These are phyloP conservation scores for Ulota crispa DNA, from an alignment of 225 moss, liverwort and hornwort species.

Conservation along the genomic window DNA sequence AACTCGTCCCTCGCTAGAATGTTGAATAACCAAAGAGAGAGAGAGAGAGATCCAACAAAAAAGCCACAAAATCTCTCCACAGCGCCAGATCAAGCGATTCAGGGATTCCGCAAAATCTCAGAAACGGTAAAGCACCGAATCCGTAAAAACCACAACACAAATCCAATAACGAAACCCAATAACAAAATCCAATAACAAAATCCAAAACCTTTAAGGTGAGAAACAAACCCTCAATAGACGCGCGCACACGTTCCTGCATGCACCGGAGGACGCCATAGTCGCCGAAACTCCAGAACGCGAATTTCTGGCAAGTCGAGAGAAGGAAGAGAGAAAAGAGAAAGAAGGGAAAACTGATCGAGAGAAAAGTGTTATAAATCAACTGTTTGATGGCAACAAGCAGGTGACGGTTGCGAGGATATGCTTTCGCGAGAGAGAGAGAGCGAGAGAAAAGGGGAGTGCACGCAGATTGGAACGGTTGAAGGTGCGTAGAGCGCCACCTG, in stretches of 20 bases:
- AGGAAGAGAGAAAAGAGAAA: background rate
- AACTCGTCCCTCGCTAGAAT: background rate
- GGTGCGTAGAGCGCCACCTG: conserved; percentile 8
- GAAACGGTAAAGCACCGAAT: background rate
- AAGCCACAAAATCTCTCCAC: background rate
- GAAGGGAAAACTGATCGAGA: background rate
- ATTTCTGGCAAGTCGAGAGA: background rate
- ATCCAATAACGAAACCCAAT: background rate
- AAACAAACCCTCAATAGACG: conserved; percentile 42
- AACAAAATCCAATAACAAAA: background rate
- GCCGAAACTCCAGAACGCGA: background rate
- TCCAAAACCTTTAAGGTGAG: background rate
- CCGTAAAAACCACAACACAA: background rate
- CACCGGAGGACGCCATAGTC: conserved; percentile 42
- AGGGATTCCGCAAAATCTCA: background rate
- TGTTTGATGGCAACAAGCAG: background rate
- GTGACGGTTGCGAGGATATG: background rate
- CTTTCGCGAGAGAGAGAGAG: background rate
- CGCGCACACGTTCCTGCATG: conserved; percentile 32
- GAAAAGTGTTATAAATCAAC: background rate
- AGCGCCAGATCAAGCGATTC: background rate
- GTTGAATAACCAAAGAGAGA: background rate
- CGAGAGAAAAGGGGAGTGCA: background rate
- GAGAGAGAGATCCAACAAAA: background rate
- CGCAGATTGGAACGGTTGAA: background rate